Conservation (phyloP, 2,329 filamentous ascomycete genomes). For the Pestalotiopsis fici region DNA sequence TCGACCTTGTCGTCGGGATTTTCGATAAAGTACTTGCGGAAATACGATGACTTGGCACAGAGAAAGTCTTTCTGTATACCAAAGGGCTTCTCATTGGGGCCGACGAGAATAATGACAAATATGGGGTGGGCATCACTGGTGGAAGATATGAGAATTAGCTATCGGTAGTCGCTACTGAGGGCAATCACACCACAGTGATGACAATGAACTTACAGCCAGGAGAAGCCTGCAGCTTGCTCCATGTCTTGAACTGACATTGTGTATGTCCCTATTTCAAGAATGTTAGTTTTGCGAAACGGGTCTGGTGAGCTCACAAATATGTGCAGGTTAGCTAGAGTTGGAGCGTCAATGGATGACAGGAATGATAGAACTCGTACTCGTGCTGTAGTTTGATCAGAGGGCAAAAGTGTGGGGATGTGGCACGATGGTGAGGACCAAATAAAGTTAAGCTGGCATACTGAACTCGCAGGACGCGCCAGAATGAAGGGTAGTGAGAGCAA, state of each 20-base stretch:
- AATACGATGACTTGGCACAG: conserved; percentile 51
- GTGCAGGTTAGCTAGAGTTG: background rate
- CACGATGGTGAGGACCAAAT: too few relatives aligned
- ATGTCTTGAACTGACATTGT: background rate
- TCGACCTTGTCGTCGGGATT: conserved; percentile 43
- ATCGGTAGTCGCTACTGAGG: too few relatives aligned
- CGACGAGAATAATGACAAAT: conserved; percentile 57
- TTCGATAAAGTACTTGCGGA: conserved; percentile 44
- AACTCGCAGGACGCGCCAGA: background rate
- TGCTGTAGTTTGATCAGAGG: too few relatives aligned
- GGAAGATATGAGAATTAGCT: too few relatives aligned
- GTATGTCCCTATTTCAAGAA: background rate
- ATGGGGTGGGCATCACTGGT: conserved; percentile 55
- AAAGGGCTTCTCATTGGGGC: conserved; percentile 53
- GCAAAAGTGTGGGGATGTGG: too few relatives aligned
- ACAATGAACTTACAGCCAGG: conserved; percentile 3
- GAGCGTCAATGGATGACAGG: background rate
- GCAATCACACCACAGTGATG: background rate
- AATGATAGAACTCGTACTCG: too few relatives aligned
- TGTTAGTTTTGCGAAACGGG: background rate
- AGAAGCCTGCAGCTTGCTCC: conserved; percentile 3
- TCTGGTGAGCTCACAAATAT: background rate
- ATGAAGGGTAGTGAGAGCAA: background rate
- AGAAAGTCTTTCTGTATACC: conserved; percentile 62
- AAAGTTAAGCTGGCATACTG: background rate